A percentile compares a stretch with the other conserved stretches of the same genome.
These are phyloP conservation scores for Sporothrix inflata DNA, from an alignment of 2,329 filamentous ascomycete genomes.

Conservation along the genomic window DNA sequence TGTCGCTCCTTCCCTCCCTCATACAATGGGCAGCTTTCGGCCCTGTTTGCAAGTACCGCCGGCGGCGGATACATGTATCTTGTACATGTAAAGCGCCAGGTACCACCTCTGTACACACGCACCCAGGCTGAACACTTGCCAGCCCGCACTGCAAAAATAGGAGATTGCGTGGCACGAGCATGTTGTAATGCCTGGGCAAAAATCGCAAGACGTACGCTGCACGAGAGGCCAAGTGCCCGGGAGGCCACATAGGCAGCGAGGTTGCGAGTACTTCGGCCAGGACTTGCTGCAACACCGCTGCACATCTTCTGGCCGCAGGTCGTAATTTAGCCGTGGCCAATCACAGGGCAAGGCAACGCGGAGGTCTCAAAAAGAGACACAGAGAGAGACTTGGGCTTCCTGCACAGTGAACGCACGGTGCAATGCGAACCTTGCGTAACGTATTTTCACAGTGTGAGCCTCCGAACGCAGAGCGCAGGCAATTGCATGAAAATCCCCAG, in stretches of 20 bases:
- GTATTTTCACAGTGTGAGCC: not conserved
- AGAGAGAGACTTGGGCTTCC: too few relatives aligned
- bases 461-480: not conserved
- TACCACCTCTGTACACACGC: too few relatives aligned
- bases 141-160: not conserved
- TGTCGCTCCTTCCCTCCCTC: constrained; percentile 27
- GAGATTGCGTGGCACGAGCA: too few relatives aligned
- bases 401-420: not conserved
- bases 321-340: constrained; percentile 44
- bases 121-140: not conserved
- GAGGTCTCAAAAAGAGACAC: constrained; percentile 11
- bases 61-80: not conserved
- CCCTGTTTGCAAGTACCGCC: constrained; percentile 35
- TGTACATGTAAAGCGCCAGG: constrained; percentile 1
- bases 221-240: not conserved
- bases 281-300: constrained; percentile 16
- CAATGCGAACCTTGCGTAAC: fast-evolving
- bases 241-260: not conserved
- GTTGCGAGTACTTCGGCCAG: constrained; percentile 13
- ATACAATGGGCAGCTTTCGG: constrained; percentile 31
- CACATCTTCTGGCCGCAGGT: constrained; percentile 34
- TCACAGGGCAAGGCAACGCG: constrained; percentile 25
- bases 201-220: not conserved
- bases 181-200: not conserved
- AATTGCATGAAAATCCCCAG: not conserved